Evolutionary conservation across 805 yeast species (phyloP).

Genomic region (Candida alai): DNA sequence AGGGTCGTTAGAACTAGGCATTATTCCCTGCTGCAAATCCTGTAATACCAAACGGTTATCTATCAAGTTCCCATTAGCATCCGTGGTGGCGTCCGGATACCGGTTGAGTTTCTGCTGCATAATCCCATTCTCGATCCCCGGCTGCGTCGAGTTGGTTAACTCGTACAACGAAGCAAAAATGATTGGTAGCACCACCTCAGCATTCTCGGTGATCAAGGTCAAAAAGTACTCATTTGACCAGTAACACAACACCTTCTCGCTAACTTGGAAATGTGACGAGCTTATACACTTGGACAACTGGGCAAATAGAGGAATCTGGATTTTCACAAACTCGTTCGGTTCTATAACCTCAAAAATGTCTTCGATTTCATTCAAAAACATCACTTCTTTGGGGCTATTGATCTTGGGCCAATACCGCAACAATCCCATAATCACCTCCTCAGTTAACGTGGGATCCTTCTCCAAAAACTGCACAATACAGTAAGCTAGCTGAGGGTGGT

Average conservation of each 20-base stretch:
- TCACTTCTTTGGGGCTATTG: conserved; percentile 89
- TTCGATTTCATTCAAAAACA: conserved; percentile 94
- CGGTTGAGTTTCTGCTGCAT: conserved; percentile 36
- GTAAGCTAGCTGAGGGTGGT: conserved; percentile 96
- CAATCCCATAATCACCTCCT: conserved; percentile 93
- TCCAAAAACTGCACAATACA: conserved; percentile 96
- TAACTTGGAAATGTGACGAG: conserved; percentile 94
- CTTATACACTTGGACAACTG: conserved; percentile 92
- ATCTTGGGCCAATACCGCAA: conserved; percentile 96
- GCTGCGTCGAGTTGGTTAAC: conserved; percentile 54
- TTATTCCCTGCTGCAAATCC: conserved; percentile 20
- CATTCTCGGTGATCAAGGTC: conserved; percentile 84
- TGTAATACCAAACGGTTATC: conserved; percentile 33
- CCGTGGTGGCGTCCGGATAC: conserved; percentile 35
- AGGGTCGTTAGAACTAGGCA: conserved; percentile 22
- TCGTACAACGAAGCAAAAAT: conserved; percentile 88
- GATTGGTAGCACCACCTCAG: conserved; percentile 89
- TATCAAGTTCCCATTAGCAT: conserved; percentile 41
- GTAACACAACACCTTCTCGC: conserved; percentile 88
- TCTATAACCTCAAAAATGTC: conserved; percentile 96
- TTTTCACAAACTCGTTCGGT: conserved; percentile 84
- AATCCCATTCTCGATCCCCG: conserved; percentile 38
- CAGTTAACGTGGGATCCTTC: conserved; percentile 87
- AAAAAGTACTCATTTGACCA: conserved; percentile 95
- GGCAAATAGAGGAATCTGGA: conserved; percentile 89